phyloP scores from a whole-genome alignment of 768 basidiomycete genomes.

The Chalciporus chontae region DNA sequence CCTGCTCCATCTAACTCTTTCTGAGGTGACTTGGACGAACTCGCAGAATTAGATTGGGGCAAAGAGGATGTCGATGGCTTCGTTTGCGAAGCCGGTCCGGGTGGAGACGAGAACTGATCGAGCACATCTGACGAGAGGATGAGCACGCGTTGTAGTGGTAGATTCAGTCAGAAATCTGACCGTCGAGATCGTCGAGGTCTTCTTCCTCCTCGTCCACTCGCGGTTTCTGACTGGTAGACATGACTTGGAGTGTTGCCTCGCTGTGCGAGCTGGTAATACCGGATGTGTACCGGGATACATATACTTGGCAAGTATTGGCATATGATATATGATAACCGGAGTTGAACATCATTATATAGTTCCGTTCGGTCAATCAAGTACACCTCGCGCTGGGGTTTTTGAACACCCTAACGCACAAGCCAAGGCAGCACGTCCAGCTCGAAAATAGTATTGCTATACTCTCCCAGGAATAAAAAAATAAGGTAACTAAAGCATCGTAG shows the following conservation, averaged over 20 bases:
- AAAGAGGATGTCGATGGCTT: conserved; percentile 13
- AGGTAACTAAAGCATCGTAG: neutral
- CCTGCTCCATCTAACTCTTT: conserved; percentile 1
- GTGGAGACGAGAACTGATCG: conserved; percentile 38
- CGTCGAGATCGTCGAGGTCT: conserved; percentile 41
- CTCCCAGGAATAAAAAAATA: conserved; percentile 13
- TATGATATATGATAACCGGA: neutral
- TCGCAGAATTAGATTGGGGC: conserved; percentile 14
- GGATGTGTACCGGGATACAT: neutral
- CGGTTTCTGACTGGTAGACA: conserved; percentile 13
- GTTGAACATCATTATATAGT: too few species aligned
- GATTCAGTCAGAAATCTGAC: conserved; percentile 22
- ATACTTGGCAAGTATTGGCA: neutral
- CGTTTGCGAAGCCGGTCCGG: conserved; percentile 7
- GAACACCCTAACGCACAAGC: too few species aligned
- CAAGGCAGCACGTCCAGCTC: neutral
- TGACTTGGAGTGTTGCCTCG: neutral
- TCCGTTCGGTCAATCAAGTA: too few species aligned
- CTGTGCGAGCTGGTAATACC: too few species aligned
- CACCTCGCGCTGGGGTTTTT: too few species aligned
- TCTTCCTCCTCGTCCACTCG: conserved; percentile 35
- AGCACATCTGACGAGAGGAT: conserved; percentile 41
- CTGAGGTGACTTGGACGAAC: conserved; percentile 16
- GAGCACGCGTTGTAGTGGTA: conserved; percentile 4
- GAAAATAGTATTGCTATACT: conserved; percentile 3